A percentile compares a stretch with the other conserved stretches of the same genome.
Conservation (phyloP, 352 stramenopile genomes). For the Globisporangium nodosum region DNA sequence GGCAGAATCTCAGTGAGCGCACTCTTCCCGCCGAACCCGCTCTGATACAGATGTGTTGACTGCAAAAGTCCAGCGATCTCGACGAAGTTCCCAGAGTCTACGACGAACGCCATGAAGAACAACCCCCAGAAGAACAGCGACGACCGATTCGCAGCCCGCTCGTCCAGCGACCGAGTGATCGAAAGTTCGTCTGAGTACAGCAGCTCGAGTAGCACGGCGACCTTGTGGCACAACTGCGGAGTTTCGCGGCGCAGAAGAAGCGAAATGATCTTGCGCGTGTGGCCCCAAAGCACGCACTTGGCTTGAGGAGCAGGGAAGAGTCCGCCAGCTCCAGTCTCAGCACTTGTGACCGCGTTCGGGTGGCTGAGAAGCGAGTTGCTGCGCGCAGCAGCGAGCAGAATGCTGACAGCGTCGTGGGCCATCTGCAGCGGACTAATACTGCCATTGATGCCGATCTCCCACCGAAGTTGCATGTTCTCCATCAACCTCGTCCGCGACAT, state of each 20-base stretch:
- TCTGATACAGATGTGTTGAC: conserved; percentile 52
- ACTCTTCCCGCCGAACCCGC: conserved; percentile 42
- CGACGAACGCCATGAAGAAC: conserved; percentile 73
- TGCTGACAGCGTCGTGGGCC: conserved; percentile 61
- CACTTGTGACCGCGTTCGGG: conserved; percentile 8
- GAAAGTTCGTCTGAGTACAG: conserved; percentile 36
- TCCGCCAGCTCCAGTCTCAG: conserved; percentile 18
- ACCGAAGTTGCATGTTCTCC: conserved; percentile 72
- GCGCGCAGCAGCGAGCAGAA: conserved; percentile 52
- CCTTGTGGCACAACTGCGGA: conserved; percentile 49
- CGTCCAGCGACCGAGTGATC: conserved; percentile 15
- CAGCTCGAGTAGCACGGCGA: conserved; percentile 55
- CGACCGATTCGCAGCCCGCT: conserved; percentile 31
- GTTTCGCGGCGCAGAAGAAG: conserved; percentile 42
- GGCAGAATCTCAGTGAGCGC: conserved; percentile 87
- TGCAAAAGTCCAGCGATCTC: conserved; percentile 64
- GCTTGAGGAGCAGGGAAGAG: conserved; percentile 51
- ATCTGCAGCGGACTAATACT: conserved; percentile 42
- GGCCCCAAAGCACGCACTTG: conserved; percentile 41
- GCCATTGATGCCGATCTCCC: conserved; percentile 64
- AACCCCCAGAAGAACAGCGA: conserved; percentile 60
- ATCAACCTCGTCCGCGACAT: conserved; percentile 32
- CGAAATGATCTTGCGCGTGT: conserved; percentile 42
- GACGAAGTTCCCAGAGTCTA: conserved; percentile 39
- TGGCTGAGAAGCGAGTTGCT: conserved; percentile 49